Evolutionary conservation across 148 eudicot species (phyloP), one percentile per base, ranked within the genome.

Genomic region (Silene uniflora): DNA sequence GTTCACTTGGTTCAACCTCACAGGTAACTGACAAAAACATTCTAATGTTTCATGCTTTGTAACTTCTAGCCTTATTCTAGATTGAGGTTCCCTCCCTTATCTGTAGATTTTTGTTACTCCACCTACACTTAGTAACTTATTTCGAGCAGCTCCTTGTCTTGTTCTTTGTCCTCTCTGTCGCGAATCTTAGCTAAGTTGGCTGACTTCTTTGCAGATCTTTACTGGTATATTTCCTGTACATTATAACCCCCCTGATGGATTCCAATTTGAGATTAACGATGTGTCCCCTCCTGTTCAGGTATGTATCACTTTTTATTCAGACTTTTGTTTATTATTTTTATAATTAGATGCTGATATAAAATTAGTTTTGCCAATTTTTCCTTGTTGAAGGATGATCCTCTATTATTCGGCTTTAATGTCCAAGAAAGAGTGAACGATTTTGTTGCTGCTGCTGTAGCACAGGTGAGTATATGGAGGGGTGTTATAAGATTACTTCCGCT

Each of bases 221-320:
- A 86, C 92, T 72, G 88, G 95, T 58, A 82, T 84, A 76, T 88
- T 90, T 73, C 92, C 95, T 35, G 75, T 69, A 79, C 90, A 87
- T 78, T 90, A 90, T 79, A 81, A 84, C 27, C 92, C 95, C 61
- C 95, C 95, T 60, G 95, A 87, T 79, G 88, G 90, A 75, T 90
- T 90, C 73, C 77, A 79, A 21, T 90, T 90, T 77, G 95, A 90
- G 85, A 80, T 90, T 76, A 90, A 88, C 82, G 91, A 88, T 58
- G 86, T 73, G 44, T 87, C 90, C n/a, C 77, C 83, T 62, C 91
- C 91, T 67, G 81, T 90, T 55, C 95, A 90, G 89, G 95, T 90
- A 81, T 46, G 39, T 61, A n/a, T 32, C 0, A 3, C 22, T 59
- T 58, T 0, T 58, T 58, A 6, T 10, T 19, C 42, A 21, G 42